phyloP scores from a whole-genome alignment of 2,329 filamentous ascomycete genomes.

The Pseudocercospora fuligena region DNA sequence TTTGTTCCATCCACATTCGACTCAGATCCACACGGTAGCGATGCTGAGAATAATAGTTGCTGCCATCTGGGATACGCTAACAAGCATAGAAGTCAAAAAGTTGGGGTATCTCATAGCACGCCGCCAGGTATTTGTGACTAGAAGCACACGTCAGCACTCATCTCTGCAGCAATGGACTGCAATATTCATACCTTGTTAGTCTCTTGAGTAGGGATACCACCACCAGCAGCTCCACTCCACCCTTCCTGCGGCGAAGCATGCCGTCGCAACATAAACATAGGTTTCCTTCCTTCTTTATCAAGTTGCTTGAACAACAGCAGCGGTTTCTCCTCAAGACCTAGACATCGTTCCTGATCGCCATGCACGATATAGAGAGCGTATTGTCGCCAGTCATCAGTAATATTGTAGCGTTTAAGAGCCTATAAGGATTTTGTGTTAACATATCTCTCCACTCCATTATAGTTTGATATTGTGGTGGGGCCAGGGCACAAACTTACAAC shows the following conservation, averaged over 20 bases:
- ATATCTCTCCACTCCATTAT: neutral
- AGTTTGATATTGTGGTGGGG: neutral
- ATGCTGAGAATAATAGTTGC: neutral
- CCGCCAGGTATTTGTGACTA: constrained; percentile 27
- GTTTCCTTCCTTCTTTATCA: constrained; percentile 95
- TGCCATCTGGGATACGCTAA: neutral
- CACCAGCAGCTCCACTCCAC: constrained; percentile 35
- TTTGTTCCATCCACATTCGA: constrained; percentile 2
- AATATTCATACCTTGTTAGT: constrained; percentile 7
- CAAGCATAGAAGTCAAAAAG: neutral
- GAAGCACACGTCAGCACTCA: constrained; percentile 1
- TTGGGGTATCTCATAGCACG: constrained; percentile 22
- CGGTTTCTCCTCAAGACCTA: constrained; percentile 90
- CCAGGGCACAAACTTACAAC: constrained; percentile 53
- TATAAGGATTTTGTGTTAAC: constrained; percentile 17
- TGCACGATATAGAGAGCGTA: constrained; percentile 98
- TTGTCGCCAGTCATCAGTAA: constrained; percentile 95
- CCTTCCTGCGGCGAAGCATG: constrained; percentile 57
- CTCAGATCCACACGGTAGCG: neutral
- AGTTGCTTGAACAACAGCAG: constrained; percentile 96
- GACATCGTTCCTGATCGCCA: constrained; percentile 93
- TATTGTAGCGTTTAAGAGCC: constrained; percentile 96
- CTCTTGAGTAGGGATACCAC: constrained; percentile 22
- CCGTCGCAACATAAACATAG: constrained; percentile 95
- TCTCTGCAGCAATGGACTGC: neutral